Conservation (phyloP, 768 basidiomycete species). For the Tulasnella sp. region DNA sequence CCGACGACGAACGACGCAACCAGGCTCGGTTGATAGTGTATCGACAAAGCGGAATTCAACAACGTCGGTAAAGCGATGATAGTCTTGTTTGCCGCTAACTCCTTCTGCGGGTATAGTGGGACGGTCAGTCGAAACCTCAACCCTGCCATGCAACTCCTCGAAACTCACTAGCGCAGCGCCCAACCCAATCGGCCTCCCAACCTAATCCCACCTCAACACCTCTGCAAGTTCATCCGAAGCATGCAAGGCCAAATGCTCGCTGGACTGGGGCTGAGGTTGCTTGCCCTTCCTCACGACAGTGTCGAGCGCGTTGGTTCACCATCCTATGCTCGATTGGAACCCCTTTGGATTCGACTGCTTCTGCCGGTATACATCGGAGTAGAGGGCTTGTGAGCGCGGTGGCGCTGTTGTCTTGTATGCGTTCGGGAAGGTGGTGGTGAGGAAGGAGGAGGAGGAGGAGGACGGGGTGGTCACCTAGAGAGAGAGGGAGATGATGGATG, state of each 20-base stretch:
- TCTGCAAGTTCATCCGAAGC: too few relatives aligned
- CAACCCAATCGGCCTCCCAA: too few relatives aligned
- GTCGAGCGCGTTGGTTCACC: constrained; percentile 72
- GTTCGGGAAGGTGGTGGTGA: constrained; percentile 32
- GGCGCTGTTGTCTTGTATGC: too few relatives aligned
- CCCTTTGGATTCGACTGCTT: too few relatives aligned
- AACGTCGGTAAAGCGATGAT: constrained; percentile 62
- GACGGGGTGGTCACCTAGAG: too few relatives aligned
- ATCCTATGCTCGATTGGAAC: too few relatives aligned
- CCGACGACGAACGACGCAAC: too few relatives aligned
- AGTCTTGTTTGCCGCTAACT: constrained; percentile 54
- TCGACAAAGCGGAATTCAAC: constrained; percentile 57
- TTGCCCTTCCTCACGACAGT: constrained; percentile 61
- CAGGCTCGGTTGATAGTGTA: constrained; percentile 70
- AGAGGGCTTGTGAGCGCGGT: too few relatives aligned
- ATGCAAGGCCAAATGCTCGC: constrained; percentile 63
- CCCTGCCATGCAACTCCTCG: constrained; percentile 16
- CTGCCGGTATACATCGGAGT: too few relatives aligned
- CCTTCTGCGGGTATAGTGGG: constrained; percentile 66
- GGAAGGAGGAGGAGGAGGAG: constrained; percentile 13
- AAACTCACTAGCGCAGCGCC: constrained; percentile 72
- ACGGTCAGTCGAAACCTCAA: constrained; percentile 44
- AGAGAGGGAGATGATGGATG: too few relatives aligned
- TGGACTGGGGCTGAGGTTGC: constrained; percentile 45
- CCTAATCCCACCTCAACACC: too few relatives aligned